Conservation (phyloP, 2,329 filamentous ascomycete species). For the Hypoxylon rubiginosum region DNA sequence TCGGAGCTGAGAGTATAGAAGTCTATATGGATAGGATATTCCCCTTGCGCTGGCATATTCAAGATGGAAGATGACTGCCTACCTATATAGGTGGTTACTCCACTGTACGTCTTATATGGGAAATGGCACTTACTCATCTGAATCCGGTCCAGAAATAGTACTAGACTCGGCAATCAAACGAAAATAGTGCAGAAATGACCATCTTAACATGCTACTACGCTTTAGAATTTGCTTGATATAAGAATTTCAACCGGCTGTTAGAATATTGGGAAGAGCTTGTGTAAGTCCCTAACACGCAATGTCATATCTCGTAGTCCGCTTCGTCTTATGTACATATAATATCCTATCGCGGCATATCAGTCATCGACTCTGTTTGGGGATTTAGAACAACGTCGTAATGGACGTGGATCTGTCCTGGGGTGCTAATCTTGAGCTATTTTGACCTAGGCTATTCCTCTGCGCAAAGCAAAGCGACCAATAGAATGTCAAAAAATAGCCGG, state of each 20-base stretch:
- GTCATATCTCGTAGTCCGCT: no score
- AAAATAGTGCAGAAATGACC: no score
- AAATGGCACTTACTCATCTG: neutral
- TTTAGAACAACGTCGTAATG: no score
- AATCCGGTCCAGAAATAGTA: neutral
- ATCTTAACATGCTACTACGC: no score
- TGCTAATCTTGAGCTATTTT: neutral
- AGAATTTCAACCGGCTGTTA: no score
- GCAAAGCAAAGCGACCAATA: neutral
- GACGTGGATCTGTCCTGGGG: neutral
- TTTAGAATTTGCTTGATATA: no score
- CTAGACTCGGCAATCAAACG: neutral
- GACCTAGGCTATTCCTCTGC: neutral
- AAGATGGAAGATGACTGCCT: neutral
- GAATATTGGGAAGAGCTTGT: no score
- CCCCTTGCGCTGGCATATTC: neutral
- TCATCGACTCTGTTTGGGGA: no score
- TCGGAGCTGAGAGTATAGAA: neutral
- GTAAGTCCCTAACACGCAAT: no score
- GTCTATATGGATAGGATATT: neutral
- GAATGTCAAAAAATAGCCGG: neutral
- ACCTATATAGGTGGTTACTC: neutral
- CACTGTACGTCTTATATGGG: neutral
- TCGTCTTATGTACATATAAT: no score
- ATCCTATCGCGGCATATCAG: no score